Evolutionary conservation across 2,329 filamentous ascomycete species (phyloP).

Genomic region (Microsporum audouinii): DNA sequence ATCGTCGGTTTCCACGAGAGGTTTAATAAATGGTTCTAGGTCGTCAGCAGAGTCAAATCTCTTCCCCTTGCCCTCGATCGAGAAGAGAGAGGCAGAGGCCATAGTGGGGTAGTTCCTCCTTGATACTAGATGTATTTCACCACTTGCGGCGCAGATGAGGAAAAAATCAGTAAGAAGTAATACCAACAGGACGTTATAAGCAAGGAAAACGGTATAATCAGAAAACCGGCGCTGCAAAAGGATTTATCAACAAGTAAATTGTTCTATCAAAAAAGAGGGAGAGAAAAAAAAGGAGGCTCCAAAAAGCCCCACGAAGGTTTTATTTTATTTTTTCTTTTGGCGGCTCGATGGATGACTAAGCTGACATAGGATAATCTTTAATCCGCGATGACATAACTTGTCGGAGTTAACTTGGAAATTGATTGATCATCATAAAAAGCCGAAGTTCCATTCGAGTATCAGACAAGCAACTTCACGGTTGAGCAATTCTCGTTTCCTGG

Average conservation of each 20-base stretch:
- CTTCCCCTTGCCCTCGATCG: constrained; percentile 79
- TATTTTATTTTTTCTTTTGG: neutral
- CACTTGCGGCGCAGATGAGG: neutral
- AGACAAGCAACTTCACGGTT: neutral
- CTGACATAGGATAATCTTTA: neutral
- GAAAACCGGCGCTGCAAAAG: neutral
- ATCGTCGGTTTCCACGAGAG: constrained; percentile 57
- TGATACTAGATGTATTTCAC: neutral
- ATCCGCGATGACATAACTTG: neutral
- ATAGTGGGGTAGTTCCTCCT: constrained; percentile 32
- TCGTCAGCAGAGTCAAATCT: constrained; percentile 86
- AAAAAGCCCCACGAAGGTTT: neutral
- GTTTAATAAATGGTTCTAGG: constrained; percentile 70
- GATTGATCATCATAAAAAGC: neutral
- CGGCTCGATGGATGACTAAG: neutral
- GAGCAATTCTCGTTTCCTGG: neutral
- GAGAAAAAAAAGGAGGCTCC: constrained; percentile 22
- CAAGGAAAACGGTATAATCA: neutral
- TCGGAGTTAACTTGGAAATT: neutral
- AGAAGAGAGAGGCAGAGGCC: constrained; percentile 51
- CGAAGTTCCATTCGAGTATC: neutral
- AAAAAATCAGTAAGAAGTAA: neutral
- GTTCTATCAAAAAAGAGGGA: neutral
- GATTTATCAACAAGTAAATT: neutral
- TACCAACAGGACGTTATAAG: neutral